Percentiles rank a stretch among this genome's conserved stretches.
Evolutionary conservation across 1,139 yeast genomes (phyloP).

Genomic region (Suhomyces bokatorum): DNA sequence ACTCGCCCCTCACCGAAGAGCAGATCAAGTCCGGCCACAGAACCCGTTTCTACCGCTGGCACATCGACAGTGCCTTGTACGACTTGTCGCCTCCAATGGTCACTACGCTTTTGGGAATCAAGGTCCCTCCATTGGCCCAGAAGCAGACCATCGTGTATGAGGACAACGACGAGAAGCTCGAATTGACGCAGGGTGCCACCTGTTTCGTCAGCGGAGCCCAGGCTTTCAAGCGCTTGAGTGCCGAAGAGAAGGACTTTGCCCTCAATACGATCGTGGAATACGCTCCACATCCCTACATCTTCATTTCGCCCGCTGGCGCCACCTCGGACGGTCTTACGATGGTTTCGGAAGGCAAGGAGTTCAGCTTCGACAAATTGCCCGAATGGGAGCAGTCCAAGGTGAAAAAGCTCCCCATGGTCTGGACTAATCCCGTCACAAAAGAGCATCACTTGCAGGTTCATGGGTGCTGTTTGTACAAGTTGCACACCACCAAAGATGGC

Average conservation of each 20-base stretch:
- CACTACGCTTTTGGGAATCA: conserved; percentile 78
- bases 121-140: conserved; percentile 63
- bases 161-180: conserved; percentile 62
- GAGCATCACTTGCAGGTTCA: conserved; percentile 82
- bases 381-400: conserved; percentile 77
- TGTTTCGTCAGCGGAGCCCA: conserved; percentile 81
- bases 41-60: conserved; percentile 91
- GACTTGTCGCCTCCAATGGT: conserved; percentile 83
- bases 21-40: conserved; percentile 58
- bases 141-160: conserved; percentile 55
- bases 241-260: conserved; percentile 72
- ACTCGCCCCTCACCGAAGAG: conserved; percentile 57
- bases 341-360: conserved; percentile 77
- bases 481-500: conserved; percentile 62
- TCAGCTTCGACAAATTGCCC: conserved; percentile 65
- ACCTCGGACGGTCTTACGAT: conserved; percentile 84
- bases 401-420: conserved; percentile 77
- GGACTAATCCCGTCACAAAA: conserved; percentile 90
- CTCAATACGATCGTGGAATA: conserved; percentile 75
- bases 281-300: conserved; percentile 90
- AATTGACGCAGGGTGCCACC: conserved; percentile 80
- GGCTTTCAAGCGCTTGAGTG: conserved; percentile 66
- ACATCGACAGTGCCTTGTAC: conserved; percentile 84
- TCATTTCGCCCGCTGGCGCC: conserved; percentile 76
- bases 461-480: conserved; percentile 76